A percentile compares a stretch with the other conserved stretches of the same genome.
Conservation (phyloP, 805 yeast genomes). For the Candida anglica region DNA sequence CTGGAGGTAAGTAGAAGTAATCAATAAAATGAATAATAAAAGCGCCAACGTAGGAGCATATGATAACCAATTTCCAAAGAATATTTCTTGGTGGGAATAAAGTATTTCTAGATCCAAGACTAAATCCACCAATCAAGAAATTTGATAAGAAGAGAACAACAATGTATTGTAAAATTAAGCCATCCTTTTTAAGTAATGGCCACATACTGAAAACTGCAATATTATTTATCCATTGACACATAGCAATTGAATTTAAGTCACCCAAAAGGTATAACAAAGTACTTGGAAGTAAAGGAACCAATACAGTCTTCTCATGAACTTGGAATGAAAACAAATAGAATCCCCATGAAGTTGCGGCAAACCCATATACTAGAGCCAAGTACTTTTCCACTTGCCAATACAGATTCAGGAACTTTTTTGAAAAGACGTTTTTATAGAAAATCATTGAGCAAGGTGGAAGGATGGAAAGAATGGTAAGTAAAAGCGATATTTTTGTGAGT, state of each 20-base stretch:
- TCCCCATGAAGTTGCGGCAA: slow-evolving; percentile 80
- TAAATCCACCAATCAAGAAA: slow-evolving; percentile 26
- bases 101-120: slow-evolving; percentile 10
- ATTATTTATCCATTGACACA: slow-evolving; percentile 85
- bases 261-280: slow-evolving; percentile 59
- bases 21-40: slow-evolving; percentile 54
- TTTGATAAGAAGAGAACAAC: slow-evolving; percentile 54
- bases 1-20: slow-evolving; percentile 46
- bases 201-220: slow-evolving; percentile 80
- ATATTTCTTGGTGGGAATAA: slow-evolving; percentile 18
- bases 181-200: slow-evolving; percentile 81
- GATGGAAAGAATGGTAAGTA: slow-evolving; percentile 43
- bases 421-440: slow-evolving; percentile 32
- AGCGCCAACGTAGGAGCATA: slow-evolving; percentile 39
- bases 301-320: slow-evolving; percentile 90
- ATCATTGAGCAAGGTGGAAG: slow-evolving; percentile 27
- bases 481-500: slow-evolving; percentile 55
- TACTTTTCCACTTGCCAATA: slow-evolving; percentile 4
- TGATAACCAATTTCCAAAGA: slow-evolving; percentile 22
- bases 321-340: slow-evolving; percentile 90
- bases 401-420: slow-evolving; percentile 11
- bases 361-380: slow-evolving; percentile 51
- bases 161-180: slow-evolving; percentile 66
- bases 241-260: slow-evolving; percentile 58
- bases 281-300: slow-evolving; percentile 84